Conservation (phyloP, 495 filamentous ascomycete species). For the Penicillium atrosanguineum region DNA sequence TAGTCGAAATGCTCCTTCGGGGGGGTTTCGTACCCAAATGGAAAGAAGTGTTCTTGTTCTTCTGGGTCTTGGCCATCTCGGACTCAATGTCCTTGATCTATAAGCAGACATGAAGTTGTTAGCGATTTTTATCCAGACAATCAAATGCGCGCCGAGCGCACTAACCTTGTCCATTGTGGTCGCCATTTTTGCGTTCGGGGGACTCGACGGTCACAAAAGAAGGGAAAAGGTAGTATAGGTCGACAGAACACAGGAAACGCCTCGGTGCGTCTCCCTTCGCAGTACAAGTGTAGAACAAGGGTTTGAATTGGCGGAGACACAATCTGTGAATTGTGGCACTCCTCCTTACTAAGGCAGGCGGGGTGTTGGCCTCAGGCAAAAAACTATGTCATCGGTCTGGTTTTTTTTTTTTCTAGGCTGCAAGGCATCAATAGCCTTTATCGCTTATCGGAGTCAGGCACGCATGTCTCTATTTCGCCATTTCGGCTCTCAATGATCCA, state of each 20-base stretch:
- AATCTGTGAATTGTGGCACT: slow-evolving; percentile 36
- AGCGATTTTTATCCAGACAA: slow-evolving; percentile 20
- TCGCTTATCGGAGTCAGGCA: slow-evolving; percentile 25
- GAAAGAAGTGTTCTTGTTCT: slow-evolving; percentile 96
- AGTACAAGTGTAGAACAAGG: slow-evolving; percentile 6
- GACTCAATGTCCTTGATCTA: slow-evolving; percentile 98
- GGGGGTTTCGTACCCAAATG: slow-evolving; percentile 54
- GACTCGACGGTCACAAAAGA: slow-evolving; percentile 14
- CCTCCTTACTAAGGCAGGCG: slow-evolving; percentile 30
- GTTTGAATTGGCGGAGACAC: slow-evolving; percentile 21
- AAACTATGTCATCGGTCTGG: slow-evolving; percentile 22
- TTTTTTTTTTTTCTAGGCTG: background rate
- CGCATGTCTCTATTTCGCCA: background rate
- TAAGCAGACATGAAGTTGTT: slow-evolving; percentile 19
- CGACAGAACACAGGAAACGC: slow-evolving; percentile 3
- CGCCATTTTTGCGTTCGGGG: slow-evolving; percentile 66
- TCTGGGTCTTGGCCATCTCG: slow-evolving; percentile 97
- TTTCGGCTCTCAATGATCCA: background rate
- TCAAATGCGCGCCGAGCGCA: slow-evolving; percentile 9
- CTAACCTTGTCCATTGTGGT: slow-evolving; percentile 93
- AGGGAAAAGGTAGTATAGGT: background rate
- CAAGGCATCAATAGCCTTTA: slow-evolving; percentile 4
- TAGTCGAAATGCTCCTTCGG: slow-evolving; percentile 4
- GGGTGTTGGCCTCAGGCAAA: slow-evolving; percentile 30
- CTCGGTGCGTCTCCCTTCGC: slow-evolving; percentile 10